Conservation (phyloP, 805 yeast species). For the Ascoidea tarda region DNA sequence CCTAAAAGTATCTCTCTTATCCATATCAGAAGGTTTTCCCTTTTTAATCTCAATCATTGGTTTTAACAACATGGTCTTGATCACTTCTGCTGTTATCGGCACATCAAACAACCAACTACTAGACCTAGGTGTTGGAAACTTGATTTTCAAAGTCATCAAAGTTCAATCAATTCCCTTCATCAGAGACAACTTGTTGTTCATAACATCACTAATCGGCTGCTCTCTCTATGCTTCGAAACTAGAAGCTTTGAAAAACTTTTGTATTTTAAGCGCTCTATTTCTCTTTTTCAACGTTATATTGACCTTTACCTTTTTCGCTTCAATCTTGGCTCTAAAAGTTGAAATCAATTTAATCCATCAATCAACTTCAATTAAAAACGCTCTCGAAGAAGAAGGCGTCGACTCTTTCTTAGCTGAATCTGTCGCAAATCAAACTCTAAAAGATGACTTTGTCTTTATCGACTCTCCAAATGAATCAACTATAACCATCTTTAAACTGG, state of each 20-base stretch:
- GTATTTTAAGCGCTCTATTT: conserved; percentile 58
- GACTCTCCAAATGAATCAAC: conserved; percentile 23
- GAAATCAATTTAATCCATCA: conserved; percentile 81
- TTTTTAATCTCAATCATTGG: conserved; percentile 88
- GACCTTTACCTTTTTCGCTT: conserved; percentile 70
- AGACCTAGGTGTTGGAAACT: conserved; percentile 13
- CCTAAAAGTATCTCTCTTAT: conserved; percentile 51
- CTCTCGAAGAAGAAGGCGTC: conserved; percentile 88
- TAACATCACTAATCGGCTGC: conserved; percentile 55
- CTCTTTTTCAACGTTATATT: conserved; percentile 57
- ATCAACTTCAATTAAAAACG: conserved; percentile 61
- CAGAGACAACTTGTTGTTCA: conserved; percentile 65
- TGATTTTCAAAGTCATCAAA: conserved; percentile 21
- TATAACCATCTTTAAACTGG: conserved; percentile 44
- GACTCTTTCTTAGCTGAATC: conserved; percentile 58
- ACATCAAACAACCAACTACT: conserved; percentile 20
- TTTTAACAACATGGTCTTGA: conserved; percentile 68
- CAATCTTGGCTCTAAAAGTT: conserved; percentile 73
- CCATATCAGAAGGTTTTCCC: conserved; percentile 84
- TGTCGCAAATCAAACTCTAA: conserved; percentile 28
- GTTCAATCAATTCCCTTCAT: conserved; percentile 26
- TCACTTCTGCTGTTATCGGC: conserved; percentile 45
- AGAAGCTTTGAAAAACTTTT: conserved; percentile 67
- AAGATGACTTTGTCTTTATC: conserved; percentile 13
- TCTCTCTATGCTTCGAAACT: conserved; percentile 50